Evolutionary conservation across 192 early-diverging fungal genomes (phyloP), one percentile per base, ranked within the genome.

Genomic region (Haplosporangium gracile): DNA sequence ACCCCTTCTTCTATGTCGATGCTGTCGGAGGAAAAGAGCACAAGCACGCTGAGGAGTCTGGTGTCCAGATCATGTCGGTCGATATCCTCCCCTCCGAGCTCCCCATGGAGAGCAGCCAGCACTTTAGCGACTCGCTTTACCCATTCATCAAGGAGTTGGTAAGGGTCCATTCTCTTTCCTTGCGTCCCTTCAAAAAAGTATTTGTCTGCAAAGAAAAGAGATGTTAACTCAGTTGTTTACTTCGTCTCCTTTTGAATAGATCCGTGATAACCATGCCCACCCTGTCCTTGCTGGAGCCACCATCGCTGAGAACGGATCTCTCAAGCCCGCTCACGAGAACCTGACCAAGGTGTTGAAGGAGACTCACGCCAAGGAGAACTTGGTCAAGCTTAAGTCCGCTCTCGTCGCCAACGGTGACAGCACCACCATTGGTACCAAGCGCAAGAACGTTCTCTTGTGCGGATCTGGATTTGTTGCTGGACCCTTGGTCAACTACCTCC

Each of bases 31-130:
- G 91, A 34, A 84, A 78, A 16, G 92, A 91, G 53, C 97, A 98
- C 90, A 89, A 79, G 74, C 40, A 82, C 72, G 78, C 76, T 20
- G 95, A 96, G 77, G 94, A 91, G 29, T 86, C 89, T 5, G 98
- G 98, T 43, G 93, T 97, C n/a, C 97, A 98, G 84, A 96, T 99
- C 88, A 97, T 98, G 94, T 97, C 97, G 10, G 96, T 99, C 45
- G 98, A 99, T 82, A 99, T 98, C 82, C 88, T 99, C 51, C 98
- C 98, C 2, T 96, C 98, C 4, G 98, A 99, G 89, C 90, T 99
- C 78, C 98, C 98, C 7, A 84, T 98, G 29, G 97, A 99, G 81
- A 96, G 97, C 42, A 98, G 97, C 87, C 90, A 97, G 85, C 95
- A 96, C 89, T 99, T 99, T 89, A 95, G 96, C 78, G 92, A 95